Evolutionary conservation across 1,284 basidiomycete species (phyloP).

Genomic region (Irpex sp.): DNA sequence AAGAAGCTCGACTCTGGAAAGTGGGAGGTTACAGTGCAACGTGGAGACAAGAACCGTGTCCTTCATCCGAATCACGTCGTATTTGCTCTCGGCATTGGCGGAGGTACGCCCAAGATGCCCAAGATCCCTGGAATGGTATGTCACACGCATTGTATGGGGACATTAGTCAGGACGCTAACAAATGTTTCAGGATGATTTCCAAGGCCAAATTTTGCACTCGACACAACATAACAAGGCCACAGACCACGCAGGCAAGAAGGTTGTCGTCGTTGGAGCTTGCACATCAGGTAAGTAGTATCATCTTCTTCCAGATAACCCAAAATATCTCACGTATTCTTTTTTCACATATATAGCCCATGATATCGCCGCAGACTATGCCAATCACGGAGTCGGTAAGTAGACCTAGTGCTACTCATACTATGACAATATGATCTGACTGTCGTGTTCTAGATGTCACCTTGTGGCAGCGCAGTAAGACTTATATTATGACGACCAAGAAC

Average conservation of each 20-base stretch:
- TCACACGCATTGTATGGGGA: not conserved
- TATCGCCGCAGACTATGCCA: conserved; percentile 34
- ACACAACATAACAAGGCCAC: conserved; percentile 42
- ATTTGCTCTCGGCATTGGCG: conserved; percentile 53
- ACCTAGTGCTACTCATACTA: not conserved
- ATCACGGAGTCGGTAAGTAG: conserved; percentile 32
- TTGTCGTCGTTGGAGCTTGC: conserved; percentile 57
- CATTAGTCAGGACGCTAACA: too few relatives aligned
- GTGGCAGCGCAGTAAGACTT: conserved; percentile 61
- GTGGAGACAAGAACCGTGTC: conserved; percentile 31
- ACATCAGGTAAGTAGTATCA: conserved; percentile 44
- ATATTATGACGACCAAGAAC: conserved; percentile 52
- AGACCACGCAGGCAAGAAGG: conserved; percentile 55
- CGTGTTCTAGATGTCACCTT: conserved; percentile 47
- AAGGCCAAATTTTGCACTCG: conserved; percentile 56
- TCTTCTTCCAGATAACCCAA: not conserved
- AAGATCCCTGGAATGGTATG: conserved; percentile 33
- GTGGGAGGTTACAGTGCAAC: conserved; percentile 46
- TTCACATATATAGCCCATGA: conserved; percentile 26
- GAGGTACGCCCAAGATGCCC: conserved; percentile 41
- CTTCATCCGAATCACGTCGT: conserved; percentile 50
- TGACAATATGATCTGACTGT: not conserved
- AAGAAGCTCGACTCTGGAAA: conserved; percentile 34
- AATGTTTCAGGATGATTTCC: conserved; percentile 42
- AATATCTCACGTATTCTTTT: not conserved